Conservation (phyloP, 352 stramenopile genomes). For the Globisporangium solare region DNA sequence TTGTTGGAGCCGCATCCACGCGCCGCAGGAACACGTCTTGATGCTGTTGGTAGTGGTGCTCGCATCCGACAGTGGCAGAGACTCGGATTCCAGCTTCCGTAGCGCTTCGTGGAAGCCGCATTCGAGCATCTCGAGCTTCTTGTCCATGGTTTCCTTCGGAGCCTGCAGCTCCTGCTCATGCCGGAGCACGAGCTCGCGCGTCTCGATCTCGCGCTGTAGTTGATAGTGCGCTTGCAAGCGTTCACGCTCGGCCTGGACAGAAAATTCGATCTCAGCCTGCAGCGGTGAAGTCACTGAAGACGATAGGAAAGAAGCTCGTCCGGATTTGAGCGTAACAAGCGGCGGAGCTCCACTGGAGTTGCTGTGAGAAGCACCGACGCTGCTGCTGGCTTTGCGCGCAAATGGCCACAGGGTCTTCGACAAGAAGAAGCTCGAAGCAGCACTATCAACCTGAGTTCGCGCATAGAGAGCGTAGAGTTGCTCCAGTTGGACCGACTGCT, state of each 20-base stretch:
- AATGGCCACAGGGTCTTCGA: conserved; percentile 38
- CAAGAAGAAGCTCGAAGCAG: conserved; percentile 24
- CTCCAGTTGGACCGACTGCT: conserved; percentile 60
- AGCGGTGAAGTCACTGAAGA: conserved; percentile 20
- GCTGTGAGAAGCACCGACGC: neutral
- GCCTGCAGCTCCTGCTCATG: conserved; percentile 20
- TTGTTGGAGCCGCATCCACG: conserved; percentile 14
- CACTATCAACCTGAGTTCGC: conserved; percentile 27
- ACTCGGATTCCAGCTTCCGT: neutral
- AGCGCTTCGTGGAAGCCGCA: conserved; percentile 25
- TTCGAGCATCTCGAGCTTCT: conserved; percentile 59
- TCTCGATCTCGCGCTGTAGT: conserved; percentile 26
- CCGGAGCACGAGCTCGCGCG: conserved; percentile 18
- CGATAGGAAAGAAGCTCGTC: neutral
- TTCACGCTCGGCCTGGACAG: conserved; percentile 33
- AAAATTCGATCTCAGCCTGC: conserved; percentile 46
- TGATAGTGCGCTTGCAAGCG: conserved; percentile 39
- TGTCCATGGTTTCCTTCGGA: conserved; percentile 22
- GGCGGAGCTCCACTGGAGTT: neutral
- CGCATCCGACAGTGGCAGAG: neutral
- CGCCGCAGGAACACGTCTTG: conserved; percentile 13
- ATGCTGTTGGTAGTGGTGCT: conserved; percentile 3
- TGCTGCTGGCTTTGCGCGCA: conserved; percentile 9
- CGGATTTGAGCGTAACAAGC: neutral
- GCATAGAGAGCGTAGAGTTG: conserved; percentile 59